phyloP scores from a whole-genome alignment of 2,329 filamentous ascomycete genomes.

The Trichoderma semiorbis region DNA sequence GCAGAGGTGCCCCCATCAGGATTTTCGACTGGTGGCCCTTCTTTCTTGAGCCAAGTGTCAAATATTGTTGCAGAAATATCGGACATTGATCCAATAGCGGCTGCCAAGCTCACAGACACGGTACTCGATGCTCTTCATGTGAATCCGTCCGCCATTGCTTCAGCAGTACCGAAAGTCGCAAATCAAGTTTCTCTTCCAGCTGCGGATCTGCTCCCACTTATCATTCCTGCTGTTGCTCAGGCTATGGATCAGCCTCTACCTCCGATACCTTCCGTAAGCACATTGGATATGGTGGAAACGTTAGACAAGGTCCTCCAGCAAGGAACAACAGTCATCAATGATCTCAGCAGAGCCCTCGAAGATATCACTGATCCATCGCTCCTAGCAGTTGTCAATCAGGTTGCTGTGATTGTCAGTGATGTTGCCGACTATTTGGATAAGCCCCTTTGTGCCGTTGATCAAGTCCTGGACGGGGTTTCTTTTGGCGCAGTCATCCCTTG shows the following conservation, averaged over 20 bases:
- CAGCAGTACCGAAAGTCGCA: constrained; percentile 21
- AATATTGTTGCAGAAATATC: constrained; percentile 22
- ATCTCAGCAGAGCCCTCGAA: constrained; percentile 19
- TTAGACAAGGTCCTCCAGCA: constrained; percentile 20
- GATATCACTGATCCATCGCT: constrained; percentile 17
- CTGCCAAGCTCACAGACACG: constrained; percentile 24
- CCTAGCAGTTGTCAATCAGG: constrained; percentile 23
- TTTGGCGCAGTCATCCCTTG: constrained; percentile 23
- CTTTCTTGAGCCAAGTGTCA: constrained; percentile 22
- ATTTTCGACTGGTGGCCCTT: not conserved
- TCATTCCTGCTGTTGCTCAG: constrained; percentile 25
- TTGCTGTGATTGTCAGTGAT: constrained; percentile 22
- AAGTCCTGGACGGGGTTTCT: constrained; percentile 9
- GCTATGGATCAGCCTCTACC: constrained; percentile 20
- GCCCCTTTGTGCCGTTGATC: constrained; percentile 23
- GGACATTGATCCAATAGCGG: constrained; percentile 20
- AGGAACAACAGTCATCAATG: constrained; percentile 24
- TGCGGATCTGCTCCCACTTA: constrained; percentile 21
- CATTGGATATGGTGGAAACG: constrained; percentile 16
- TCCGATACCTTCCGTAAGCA: not conserved
- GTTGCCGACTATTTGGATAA: constrained; percentile 21
- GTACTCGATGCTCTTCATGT: constrained; percentile 23
- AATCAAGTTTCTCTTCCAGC: constrained; percentile 17
- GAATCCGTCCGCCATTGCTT: constrained; percentile 20
- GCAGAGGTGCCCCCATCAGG: not conserved